Evolutionary conservation across 1,284 basidiomycete genomes (phyloP), one percentile per base, ranked within the genome.

Genomic region (Rugosomyces carneus): DNA sequence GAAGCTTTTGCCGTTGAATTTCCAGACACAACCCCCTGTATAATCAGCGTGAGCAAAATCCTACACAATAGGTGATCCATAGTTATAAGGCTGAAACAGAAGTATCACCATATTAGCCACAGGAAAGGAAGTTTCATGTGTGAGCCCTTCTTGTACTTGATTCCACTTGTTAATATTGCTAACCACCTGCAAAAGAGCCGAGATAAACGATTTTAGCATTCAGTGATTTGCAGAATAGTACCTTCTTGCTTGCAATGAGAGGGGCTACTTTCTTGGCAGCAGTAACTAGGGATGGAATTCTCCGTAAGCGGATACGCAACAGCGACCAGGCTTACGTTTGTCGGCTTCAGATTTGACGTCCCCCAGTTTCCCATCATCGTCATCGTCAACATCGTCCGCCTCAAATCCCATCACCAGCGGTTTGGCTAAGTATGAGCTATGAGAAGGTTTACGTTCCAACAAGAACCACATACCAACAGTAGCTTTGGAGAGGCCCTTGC

Each of bases 101-200:
- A 57, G 52, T 46, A 57, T 68, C 63, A 73, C 71, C 67, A 61
- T 57, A 62, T 58, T 49, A 53, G 41, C 41, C 49, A 61, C 47
- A 49, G 65, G 50, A 43, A 56, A 49, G 50, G 59, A 57, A 44
- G 67, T 47, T 51, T 69, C 64, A 49, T 75, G 69, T 26, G 73
- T 78, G 23, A 94, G 74, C 57, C 90, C 92, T 64, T 83, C 84
- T 66, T 93, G 89, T 13, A 93, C 89, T 68, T 85, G 87, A 62
- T 93, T 95, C 93, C 93, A 96, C 59, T 96, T 95, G 59, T 76
- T 84, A 61, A 97, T 95, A 57, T 94, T 93, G 62, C 80, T 88
- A 40, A 78, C 84, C 38, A 83, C 87, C 91, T 94, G 56, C 18
- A 51, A 32, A 50, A n/a, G 29, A 13, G 13, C 9, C 27, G 27